Evolutionary conservation across 2,329 filamentous ascomycete species (phyloP), one percentile per base, ranked within the genome.

Genomic region (Fusarium drepaniforme): DNA sequence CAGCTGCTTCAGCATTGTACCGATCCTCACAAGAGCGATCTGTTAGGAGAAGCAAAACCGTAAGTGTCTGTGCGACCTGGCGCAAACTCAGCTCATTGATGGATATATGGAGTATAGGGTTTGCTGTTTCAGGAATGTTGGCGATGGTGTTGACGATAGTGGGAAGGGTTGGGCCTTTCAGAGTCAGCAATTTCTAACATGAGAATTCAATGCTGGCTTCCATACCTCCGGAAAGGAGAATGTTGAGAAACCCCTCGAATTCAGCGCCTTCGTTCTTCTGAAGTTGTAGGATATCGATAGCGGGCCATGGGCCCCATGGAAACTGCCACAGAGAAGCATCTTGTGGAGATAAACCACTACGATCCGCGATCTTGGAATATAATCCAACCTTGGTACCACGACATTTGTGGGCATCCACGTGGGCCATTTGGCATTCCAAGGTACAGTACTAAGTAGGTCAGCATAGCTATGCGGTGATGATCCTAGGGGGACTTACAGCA

Each of bases 231-330:
- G 64, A 23, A 8, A 81, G 44, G 8, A 81, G 70, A 18, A 81
- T 44, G 5, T 68, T 28, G 11, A 81, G 67, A 4, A n/a, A 2
- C 3, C 73, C 75, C 8, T 75, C 66, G 35, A 72, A 81, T 0
- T 70, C 58, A 23, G n/a, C 33, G 3, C 80, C 80, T 44, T 81
- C 80, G 23, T 80, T 78, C 42, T 75, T 75, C 13, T 72, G 70
- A 3, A 81, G 38, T n/a, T 78, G 76, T 28, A 81, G 40, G 3
- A 81, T 49, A 63, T 81, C 80, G 0, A 73, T 74, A 8, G 80
- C 78, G 3, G 76, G 64, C 16, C 77, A 74, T 5, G 56, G 64
- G 35, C 62, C 60, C 78, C 77, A 81, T 42, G 49, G 49, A 12
- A n/a, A 53, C 11, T 25, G 25, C 9, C 30, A n/a, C 25, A n/a